Conservation (phyloP, 768 basidiomycete genomes). For the Xerocomus potaroensis region DNA sequence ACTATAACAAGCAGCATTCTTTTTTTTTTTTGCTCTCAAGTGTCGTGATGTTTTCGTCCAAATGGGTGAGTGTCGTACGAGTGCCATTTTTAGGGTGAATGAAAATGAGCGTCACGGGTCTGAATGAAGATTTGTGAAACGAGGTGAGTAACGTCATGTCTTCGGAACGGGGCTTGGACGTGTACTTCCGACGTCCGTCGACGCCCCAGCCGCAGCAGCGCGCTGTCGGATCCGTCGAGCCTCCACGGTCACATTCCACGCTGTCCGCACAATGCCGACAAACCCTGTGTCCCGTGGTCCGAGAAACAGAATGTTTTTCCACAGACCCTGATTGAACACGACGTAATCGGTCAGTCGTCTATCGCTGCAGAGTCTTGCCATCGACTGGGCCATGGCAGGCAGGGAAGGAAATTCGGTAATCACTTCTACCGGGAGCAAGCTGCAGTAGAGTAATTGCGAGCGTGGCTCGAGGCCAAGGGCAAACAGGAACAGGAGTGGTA, state of each 20-base stretch:
- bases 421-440: constrained; percentile 48
- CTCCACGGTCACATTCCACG: constrained; percentile 75
- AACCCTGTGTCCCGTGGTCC: constrained; percentile 44
- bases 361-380: constrained; percentile 40
- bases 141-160: constrained; percentile 18
- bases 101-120: constrained; percentile 18
- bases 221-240: constrained; percentile 37
- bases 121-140: constrained; percentile 6
- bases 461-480: constrained; percentile 50
- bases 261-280: constrained; percentile 48
- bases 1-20: not conserved
- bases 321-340: constrained; percentile 54
- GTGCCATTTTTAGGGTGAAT: constrained; percentile 22
- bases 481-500: constrained; percentile 57
- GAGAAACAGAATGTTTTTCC: constrained; percentile 59
- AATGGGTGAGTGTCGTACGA: constrained; percentile 23
- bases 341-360: constrained; percentile 29
- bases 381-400: constrained; percentile 50
- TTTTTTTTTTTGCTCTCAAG: not conserved
- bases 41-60: constrained; percentile 31
- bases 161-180: constrained; percentile 9
- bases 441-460: constrained; percentile 42
- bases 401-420: constrained; percentile 60
- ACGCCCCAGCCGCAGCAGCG: constrained; percentile 2
- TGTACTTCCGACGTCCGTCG: constrained; percentile 12